A percentile compares a stretch with the other conserved stretches of the same genome.
phyloP scores from a whole-genome alignment of 768 basidiomycete species.

The Mycena olivaceomarginata region DNA sequence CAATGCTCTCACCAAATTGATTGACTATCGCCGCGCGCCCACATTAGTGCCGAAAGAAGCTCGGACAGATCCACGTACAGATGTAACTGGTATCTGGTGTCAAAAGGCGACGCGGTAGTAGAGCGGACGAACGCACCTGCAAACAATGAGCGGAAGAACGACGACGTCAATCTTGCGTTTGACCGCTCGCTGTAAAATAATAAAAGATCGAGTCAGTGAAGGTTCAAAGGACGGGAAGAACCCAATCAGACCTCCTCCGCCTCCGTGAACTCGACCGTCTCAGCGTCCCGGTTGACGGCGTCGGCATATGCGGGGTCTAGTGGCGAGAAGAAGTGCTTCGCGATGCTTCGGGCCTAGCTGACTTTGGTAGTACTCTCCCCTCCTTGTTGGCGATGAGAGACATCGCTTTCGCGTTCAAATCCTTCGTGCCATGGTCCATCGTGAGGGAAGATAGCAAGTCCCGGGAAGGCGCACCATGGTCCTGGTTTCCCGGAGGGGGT shows the following conservation, averaged over 20 bases:
- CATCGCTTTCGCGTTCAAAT: constrained; percentile 34
- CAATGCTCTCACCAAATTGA: constrained; percentile 62
- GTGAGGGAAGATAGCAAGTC: not conserved
- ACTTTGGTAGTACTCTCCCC: constrained; percentile 65
- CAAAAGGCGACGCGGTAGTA: not conserved
- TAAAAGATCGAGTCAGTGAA: not conserved
- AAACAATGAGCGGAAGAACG: constrained; percentile 70
- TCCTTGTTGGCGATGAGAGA: constrained; percentile 46
- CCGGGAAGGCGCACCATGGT: not conserved
- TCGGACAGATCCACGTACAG: constrained; percentile 58
- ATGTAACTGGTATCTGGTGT: constrained; percentile 61
- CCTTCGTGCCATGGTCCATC: constrained; percentile 33
- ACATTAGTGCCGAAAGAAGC: constrained; percentile 34
- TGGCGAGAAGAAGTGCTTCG: constrained; percentile 69
- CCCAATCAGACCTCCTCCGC: constrained; percentile 67
- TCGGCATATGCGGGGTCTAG: constrained; percentile 67
- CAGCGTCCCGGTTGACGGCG: constrained; percentile 71
- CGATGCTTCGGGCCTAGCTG: constrained; percentile 60
- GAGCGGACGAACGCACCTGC: constrained; percentile 59
- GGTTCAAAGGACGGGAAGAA: constrained; percentile 10
- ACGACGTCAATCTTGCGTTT: constrained; percentile 70
- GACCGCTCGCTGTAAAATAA: constrained; percentile 59
- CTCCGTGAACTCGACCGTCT: constrained; percentile 66
- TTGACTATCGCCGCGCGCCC: constrained; percentile 57
- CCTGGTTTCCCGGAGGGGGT: not conserved